phyloP scores from a whole-genome alignment of 331 rosid genomes.

The Stylosanthes scabra region DNA sequence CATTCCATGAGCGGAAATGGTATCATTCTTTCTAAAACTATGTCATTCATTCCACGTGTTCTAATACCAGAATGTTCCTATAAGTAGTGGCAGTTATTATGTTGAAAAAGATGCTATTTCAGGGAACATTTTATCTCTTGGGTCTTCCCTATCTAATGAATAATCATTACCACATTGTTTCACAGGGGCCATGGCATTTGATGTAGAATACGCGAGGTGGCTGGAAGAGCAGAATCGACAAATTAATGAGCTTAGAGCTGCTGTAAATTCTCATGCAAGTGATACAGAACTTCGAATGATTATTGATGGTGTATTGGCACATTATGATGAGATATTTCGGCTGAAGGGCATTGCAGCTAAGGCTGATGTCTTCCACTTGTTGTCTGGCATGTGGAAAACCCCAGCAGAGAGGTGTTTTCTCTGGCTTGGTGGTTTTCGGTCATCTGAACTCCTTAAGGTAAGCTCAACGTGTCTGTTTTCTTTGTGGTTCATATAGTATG shows the following conservation, averaged over 20 bases:
- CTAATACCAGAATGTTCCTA: slow-evolving; percentile 24
- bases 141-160: slow-evolving; percentile 25
- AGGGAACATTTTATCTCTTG: slow-evolving; percentile 16
- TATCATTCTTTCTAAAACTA: slow-evolving; percentile 45
- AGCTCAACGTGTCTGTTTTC: slow-evolving; percentile 14
- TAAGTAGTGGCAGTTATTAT: slow-evolving; percentile 23
- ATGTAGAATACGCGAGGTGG: slow-evolving; percentile 97
- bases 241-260: slow-evolving; percentile 80
- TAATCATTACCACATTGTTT: slow-evolving; percentile 33
- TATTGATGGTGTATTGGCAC: slow-evolving; percentile 71
- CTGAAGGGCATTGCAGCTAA: slow-evolving; percentile 77
- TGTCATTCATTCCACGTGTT: slow-evolving; percentile 32
- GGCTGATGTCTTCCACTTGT: slow-evolving; percentile 86
- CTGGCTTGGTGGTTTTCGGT: slow-evolving; percentile 94
- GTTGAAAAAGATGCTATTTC: slow-evolving; percentile 8
- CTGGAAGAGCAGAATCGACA: slow-evolving; percentile 94
- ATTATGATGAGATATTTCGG: slow-evolving; percentile 81
- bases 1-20: slow-evolving; percentile 92
- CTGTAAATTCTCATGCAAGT: slow-evolving; percentile 84
- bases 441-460: slow-evolving; percentile 92
- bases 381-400: slow-evolving; percentile 97
- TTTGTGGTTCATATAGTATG: slow-evolving; percentile 25
- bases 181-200: slow-evolving; percentile 96
- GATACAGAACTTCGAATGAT: slow-evolving; percentile 86
- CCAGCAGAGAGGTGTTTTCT: slow-evolving; percentile 91